Evolutionary conservation across 345 rosid genomes (phyloP), one percentile per base, ranked within the genome.

Genomic region (Erodium maritimum): DNA sequence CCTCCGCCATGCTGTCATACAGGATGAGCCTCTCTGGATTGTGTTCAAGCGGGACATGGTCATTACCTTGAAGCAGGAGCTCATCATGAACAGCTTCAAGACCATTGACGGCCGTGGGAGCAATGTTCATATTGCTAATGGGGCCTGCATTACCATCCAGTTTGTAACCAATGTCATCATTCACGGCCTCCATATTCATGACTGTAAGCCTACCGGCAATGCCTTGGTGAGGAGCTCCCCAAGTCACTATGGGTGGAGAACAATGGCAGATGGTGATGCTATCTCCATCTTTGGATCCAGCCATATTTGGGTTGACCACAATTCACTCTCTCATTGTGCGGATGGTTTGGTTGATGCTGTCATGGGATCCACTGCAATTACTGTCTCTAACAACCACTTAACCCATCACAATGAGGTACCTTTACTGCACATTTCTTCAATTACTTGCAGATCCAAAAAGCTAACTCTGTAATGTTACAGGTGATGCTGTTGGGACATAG

Each of bases 211-310:
- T 48, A 67, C 71, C 5, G 71, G 71, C 53, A 67, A 67, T 21
- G 71, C 71, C 45, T 51, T 67, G 71, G 61, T 67, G 21, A 61
- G 71, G 57, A 67, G 71, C 71, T 67, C 71, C 19, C 71, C 71
- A 17, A 50, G 19, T 23, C 71, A 67, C 55, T 67, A 12, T 14
- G 71, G 71, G 23, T 67, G 61, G 65, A 61, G 71, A 56, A 61
- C 83, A n/a, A 73, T 79, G 78, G 79, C 83, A 16, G 83, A 79
- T 19, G 83, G 83, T 8, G 83, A 79, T 56, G 83, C 67, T 24
- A 16, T 79, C 58, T 79, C 83, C 8, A 75, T 79, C 21, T 79
- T 79, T 58, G 79, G 80, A 23, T 70, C 83, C 20, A 79, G 83
- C 61, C 79, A 79, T 29, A 68, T 79, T 17, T 79, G 83, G 83